Base-by-base conservation (phyloP, 148 eudicot species). In the Talinum fruticosum region DNA sequence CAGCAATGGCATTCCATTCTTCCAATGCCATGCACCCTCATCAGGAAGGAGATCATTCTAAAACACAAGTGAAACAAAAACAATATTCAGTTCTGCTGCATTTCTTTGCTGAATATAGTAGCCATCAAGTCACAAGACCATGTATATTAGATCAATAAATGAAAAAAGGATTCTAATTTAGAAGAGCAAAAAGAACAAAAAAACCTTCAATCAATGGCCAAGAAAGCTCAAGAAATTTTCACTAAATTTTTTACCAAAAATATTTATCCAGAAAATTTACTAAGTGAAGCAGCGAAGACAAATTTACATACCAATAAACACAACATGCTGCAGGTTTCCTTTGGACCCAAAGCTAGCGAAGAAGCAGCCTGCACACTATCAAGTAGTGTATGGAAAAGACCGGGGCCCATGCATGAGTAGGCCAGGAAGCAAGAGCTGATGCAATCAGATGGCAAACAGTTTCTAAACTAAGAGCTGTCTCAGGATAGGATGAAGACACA, bases 371-470 rank as follows among this genome's bases (percentile, higher is more conserved):
- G 97, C 82, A 96, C 91, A 87, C 89, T 90, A 69, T 91, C 97
- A 66, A 96, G 88, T 24, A 96, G 90, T 47, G 92, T 90, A 77
- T 87, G 91, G 85, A 90, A 93, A 80, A 96, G 91, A 74, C 95
- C 90, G 69, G 99, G 81, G 93, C 88, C 99, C 99, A 96, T 78
- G 97, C 91, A 86, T 93, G 85, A 18, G 86, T 85, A 21, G 99
- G 98, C 99, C 99, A 96, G 75, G 85, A 93, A 81, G 99, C 92
- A 85, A 96, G 93, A 78, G 98, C 90, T 44, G 99, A 96, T 64
- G 86, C 98, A 84, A 93, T 79, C 80, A 93, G 91, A 86, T 93
- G 97, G 85, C 98, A 91, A 62, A 88, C 93, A 75, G 99, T 87
- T 86, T 87, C 91, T 78, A 87, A 84, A 61, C 93, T 87, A 90